A percentile compares a stretch with the other conserved stretches of the same genome.
Conservation (phyloP, 23 red algal species). For the Agarophyton chilense region DNA sequence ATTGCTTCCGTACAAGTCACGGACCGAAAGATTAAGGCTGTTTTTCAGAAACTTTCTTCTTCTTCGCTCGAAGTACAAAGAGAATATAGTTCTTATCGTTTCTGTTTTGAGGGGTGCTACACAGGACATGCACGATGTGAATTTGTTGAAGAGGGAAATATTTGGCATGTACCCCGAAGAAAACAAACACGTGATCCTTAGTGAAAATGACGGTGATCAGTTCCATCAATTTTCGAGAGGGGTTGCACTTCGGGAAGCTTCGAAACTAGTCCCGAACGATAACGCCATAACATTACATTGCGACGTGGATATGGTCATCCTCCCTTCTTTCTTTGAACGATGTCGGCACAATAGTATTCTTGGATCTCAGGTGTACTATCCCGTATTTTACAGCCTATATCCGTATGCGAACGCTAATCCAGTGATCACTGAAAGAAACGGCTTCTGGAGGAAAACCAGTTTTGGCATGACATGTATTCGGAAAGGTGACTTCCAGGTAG, state of each 20-base stretch:
- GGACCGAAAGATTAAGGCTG: slow-evolving; percentile 3
- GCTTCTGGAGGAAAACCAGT: slow-evolving; percentile 63
- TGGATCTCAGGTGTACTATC: slow-evolving; percentile 64
- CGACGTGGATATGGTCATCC: slow-evolving; percentile 59
- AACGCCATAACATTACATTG: slow-evolving; percentile 30
- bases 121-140: background rate
- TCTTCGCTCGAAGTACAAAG: slow-evolving; percentile 8
- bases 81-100: slow-evolving; percentile 47
- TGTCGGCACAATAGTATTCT: slow-evolving; percentile 51
- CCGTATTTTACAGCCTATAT: slow-evolving; percentile 71
- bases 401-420: slow-evolving; percentile 47
- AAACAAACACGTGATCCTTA: slow-evolving; percentile 10
- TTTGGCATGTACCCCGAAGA: background rate
- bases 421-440: slow-evolving; percentile 33
- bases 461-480: slow-evolving; percentile 68
- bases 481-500: slow-evolving; percentile 51
- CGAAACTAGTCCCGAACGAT: slow-evolving; percentile 26
- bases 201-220: slow-evolving; percentile 53
- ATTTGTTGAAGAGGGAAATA: slow-evolving; percentile 20
- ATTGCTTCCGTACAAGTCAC: slow-evolving; percentile 35
- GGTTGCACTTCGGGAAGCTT: slow-evolving; percentile 62
- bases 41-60: slow-evolving; percentile 33
- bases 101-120: background rate
- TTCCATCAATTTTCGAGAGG: slow-evolving; percentile 41
- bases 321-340: slow-evolving; percentile 33